Evolutionary conservation across 768 basidiomycete species (phyloP).

Genomic region (Rhodotorula kratochvilovae): DNA sequence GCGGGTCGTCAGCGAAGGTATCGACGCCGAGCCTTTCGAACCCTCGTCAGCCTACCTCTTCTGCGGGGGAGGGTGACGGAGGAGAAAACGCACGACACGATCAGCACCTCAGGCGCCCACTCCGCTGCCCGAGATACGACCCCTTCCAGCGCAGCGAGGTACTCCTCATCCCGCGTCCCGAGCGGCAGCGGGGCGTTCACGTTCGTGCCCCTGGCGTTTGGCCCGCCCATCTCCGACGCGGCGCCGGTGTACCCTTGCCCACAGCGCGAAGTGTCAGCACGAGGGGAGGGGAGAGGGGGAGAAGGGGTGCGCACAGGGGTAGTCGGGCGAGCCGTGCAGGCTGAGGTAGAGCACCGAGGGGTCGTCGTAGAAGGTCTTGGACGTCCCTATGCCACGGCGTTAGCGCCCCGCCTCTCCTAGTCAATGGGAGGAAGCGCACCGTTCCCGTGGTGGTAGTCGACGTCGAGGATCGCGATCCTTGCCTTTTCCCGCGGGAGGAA

Average conservation of each 20-base stretch:
- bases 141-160: conserved; percentile 40
- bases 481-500: background rate
- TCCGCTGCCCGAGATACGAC: conserved; percentile 38
- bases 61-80: background rate
- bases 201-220: conserved; percentile 42
- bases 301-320: conserved; percentile 44
- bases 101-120: conserved; percentile 42
- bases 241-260: conserved; percentile 47
- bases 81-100: conserved; percentile 44
- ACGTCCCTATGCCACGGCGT: conserved; percentile 39
- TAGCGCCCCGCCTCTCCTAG: background rate
- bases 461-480: conserved; percentile 47
- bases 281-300: background rate
- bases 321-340: conserved; percentile 46
- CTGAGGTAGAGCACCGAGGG: conserved; percentile 47
- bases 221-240: conserved; percentile 43
- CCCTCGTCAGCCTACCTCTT: too few relatives aligned
- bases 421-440: conserved; percentile 36
- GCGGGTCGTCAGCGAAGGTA: conserved; percentile 47
- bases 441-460: conserved; percentile 51
- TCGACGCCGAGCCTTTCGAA: conserved; percentile 49
- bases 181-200: conserved; percentile 47
- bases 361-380: conserved; percentile 47
- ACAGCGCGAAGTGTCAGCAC: background rate
- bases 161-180: conserved; percentile 43